Base-by-base conservation (phyloP, 768 basidiomycete genomes). In the Termitomyces sp. region DNA sequence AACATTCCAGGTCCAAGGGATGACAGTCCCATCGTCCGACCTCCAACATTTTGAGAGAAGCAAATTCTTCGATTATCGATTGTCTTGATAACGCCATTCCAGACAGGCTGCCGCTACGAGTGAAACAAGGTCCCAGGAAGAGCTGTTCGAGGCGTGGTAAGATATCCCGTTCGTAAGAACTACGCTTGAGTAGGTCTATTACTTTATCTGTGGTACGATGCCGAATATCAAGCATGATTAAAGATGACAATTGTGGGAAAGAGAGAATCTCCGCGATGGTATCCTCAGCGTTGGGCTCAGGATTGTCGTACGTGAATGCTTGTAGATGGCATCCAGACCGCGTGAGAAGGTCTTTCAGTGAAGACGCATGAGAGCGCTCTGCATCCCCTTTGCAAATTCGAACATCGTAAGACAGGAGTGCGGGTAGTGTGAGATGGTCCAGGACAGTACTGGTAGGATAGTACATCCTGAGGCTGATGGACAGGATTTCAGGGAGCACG, bases 311-410 rank as follows among this genome's bases (percentile, higher is more conserved):
- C 1, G 26, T 44, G 23, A 48, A 31, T 2, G 21, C 17, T 31
- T 55, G 14, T 5, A 61, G 53, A 30, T 9, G 35, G 17, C 56
- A 58, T 30, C 48, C 38, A 17, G 60, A 61, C 43, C 60, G 47
- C 11, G 40, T 33, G 14, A 58, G 45, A 21, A 61, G 50, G 41
- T 58, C 54, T 30, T n/a, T 48, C 15, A 55, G 28, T 2, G 57
- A 53, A n/a, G 41, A 21, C 3, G 21, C 37, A 26, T 57, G 56
- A 17, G 45, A 37, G n/a, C 50, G 46, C 5, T 48, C 40, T 14
- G 28, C 3, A 17, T 21, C 30, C 23, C 28, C 47, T 30, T 30
- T 11, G 44, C 19, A 55, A 33, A 58, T 40, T 30, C n/a, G 54
- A 12, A 58, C 23, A 11, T 43, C 26, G 28, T 48, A 61, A 3